Conservation (phyloP, 352 stramenopile genomes). For the Phytopythium montanum region DNA sequence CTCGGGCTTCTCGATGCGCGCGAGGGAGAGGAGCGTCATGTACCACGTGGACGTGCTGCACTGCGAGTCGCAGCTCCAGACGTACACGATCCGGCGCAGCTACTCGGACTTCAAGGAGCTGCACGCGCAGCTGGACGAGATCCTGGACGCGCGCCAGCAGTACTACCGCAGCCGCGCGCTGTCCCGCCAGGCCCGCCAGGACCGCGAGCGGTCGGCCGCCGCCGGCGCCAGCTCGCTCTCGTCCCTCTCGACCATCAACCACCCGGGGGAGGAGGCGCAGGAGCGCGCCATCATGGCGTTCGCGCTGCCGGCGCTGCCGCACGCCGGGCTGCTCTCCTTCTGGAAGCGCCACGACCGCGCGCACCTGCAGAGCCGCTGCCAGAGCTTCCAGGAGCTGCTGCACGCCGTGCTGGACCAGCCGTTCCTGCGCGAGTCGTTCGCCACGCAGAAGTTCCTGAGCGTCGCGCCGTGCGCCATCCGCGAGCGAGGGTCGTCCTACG, state of each 20-base stretch:
- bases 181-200: conserved; percentile 14
- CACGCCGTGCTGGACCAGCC: conserved; percentile 61
- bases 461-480: conserved; percentile 50
- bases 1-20: conserved; percentile 65
- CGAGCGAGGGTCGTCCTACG: conserved; percentile 38
- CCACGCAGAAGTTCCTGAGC: conserved; percentile 74
- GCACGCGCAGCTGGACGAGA: conserved; percentile 58
- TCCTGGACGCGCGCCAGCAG: conserved; percentile 56
- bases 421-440: conserved; percentile 50
- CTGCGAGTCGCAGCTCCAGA: conserved; percentile 66
- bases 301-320: conserved; percentile 59
- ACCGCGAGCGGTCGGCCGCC: neutral
- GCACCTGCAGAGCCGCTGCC: conserved; percentile 66
- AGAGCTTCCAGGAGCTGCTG: conserved; percentile 73
- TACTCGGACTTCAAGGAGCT: conserved; percentile 85
- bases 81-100: conserved; percentile 83
- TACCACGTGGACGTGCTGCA: conserved; percentile 85
- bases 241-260: neutral
- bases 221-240: neutral
- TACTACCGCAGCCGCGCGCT: conserved; percentile 42
- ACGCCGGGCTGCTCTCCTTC: conserved; percentile 72
- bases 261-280: conserved; percentile 27
- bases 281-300: conserved; percentile 61
- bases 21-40: conserved; percentile 79
- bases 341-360: conserved; percentile 77